Conservation (phyloP, 2,329 filamentous ascomycete species). For the Cercospora berteroae region DNA sequence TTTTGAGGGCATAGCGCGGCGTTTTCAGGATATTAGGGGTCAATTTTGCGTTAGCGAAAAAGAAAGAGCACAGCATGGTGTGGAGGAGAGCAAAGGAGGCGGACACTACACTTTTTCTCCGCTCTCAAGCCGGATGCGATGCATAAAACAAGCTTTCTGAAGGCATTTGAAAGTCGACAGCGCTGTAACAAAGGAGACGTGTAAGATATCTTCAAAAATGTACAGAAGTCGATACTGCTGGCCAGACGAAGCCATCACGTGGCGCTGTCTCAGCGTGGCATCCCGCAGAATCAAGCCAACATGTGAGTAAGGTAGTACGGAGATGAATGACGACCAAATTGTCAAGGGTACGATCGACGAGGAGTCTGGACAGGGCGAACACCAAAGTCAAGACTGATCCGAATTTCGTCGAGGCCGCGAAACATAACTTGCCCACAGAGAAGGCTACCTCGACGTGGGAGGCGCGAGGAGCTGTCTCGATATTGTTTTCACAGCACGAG, state of each 20-base stretch:
- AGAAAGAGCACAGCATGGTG: constrained; percentile 11
- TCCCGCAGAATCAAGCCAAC: background rate
- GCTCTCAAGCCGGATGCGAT: constrained; percentile 3
- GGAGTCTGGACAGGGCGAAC: background rate
- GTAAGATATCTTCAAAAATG: constrained; percentile 7
- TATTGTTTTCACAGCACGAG: background rate
- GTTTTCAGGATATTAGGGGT: constrained; percentile 21
- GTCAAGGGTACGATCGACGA: background rate
- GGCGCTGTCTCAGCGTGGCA: background rate
- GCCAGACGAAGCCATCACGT: background rate
- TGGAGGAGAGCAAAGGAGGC: background rate
- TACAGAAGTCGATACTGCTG: constrained; percentile 1
- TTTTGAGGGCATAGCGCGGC: constrained; percentile 33
- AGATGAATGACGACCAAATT: background rate
- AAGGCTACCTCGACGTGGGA: background rate
- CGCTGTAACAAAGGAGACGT: background rate
- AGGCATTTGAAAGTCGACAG: background rate
- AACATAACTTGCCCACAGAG: background rate
- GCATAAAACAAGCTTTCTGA: background rate
- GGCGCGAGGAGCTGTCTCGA: background rate
- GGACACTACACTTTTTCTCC: background rate
- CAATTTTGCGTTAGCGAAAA: constrained; percentile 13
- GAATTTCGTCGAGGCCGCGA: background rate
- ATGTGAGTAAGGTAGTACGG: background rate
- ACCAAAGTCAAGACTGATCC: background rate